A percentile compares a stretch with the other conserved stretches of the same genome.
Conservation (phyloP, 768 basidiomycete genomes). For the Boletus huronensis region DNA sequence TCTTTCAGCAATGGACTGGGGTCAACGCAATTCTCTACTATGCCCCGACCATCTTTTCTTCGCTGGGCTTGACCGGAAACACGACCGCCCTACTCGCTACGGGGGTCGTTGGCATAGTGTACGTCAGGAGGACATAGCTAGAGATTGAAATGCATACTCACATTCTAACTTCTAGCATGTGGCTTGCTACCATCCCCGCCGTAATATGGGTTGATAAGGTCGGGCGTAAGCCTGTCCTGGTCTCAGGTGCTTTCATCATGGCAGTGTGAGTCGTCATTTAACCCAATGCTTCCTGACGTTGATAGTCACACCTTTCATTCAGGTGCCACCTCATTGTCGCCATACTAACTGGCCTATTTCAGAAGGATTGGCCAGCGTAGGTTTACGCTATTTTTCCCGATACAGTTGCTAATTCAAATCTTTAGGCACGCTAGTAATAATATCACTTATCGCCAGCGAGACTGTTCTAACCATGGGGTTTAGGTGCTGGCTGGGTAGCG, state of each 20-base stretch:
- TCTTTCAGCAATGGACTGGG: slow-evolving; percentile 84
- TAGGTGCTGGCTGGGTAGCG: slow-evolving; percentile 70
- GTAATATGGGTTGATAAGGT: slow-evolving; percentile 78
- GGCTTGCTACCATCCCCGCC: slow-evolving; percentile 74
- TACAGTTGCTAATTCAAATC: not conserved
- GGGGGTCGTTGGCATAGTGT: slow-evolving; percentile 80
- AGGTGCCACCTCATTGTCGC: slow-evolving; percentile 72
- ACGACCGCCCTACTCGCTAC: slow-evolving; percentile 55
- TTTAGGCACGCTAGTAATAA: slow-evolving; percentile 3
- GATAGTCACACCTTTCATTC: slow-evolving; percentile 23
- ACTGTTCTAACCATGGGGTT: not conserved
- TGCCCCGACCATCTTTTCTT: slow-evolving; percentile 65
- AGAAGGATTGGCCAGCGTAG: slow-evolving; percentile 50
- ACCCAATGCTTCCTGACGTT: slow-evolving; percentile 8
- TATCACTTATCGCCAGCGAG: not conserved
- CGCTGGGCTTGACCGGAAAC: slow-evolving; percentile 59
- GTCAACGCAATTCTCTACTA: slow-evolving; percentile 77
- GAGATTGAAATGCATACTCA: not conserved
- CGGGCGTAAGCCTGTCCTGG: slow-evolving; percentile 69
- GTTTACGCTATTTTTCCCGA: slow-evolving; percentile 17
- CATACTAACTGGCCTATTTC: slow-evolving; percentile 56
- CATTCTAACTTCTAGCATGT: slow-evolving; percentile 47
- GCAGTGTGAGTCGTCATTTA: slow-evolving; percentile 41
- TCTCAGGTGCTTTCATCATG: slow-evolving; percentile 76
- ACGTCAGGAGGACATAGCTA: slow-evolving; percentile 23